Evolutionary conservation across 768 basidiomycete species (phyloP), one percentile per base, ranked within the genome.

Genomic region (Zangia roseola): DNA sequence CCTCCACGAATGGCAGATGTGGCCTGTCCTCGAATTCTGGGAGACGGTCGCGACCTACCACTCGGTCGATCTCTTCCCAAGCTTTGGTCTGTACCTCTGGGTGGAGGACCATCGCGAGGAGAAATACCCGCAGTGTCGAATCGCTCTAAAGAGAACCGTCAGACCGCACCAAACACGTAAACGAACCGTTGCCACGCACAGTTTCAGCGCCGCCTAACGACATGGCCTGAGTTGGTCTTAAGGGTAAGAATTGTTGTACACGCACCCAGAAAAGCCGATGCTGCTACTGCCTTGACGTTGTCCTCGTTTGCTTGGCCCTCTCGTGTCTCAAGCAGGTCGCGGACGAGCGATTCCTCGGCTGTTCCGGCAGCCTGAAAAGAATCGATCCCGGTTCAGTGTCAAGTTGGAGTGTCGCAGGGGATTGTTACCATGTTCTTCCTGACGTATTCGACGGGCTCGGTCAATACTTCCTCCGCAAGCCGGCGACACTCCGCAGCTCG

Each of bases 71-170:
- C 45, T 71, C 71, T 19, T 59, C 57, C 30, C 59, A 58, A 13
- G 69, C 71, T 26, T 59, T 66, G 3, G 20, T 34, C 41, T 71
- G 68, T 8, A 63, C 55, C 20, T 67, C 60, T 3, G 70, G 71
- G 43, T 69, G 35, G 19, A 61, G 59, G 8, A 65, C 30, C 69
- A 72, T 70, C 16, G 65, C 68, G 6, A 71, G 59, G 41, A 69
- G 38, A 47, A 73, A 71, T 10, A 61, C 43, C 19, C 38, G 48
- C 10, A 68, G 2, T 1, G 37, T 50, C 2, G 47, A 47, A 50
- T 45, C 45, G 17, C 21, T 55, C 62, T 69, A 45, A 16, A 26
- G 14, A n/a, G 24, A 0, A 26, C 14, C 2, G 43, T 51, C 28
- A 49, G 41, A 13, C n/a, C 26, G 16, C 24, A 19, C 2, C 19